phyloP scores from a whole-genome alignment of 345 rosid species.

The Eucalyptus marginata region DNA sequence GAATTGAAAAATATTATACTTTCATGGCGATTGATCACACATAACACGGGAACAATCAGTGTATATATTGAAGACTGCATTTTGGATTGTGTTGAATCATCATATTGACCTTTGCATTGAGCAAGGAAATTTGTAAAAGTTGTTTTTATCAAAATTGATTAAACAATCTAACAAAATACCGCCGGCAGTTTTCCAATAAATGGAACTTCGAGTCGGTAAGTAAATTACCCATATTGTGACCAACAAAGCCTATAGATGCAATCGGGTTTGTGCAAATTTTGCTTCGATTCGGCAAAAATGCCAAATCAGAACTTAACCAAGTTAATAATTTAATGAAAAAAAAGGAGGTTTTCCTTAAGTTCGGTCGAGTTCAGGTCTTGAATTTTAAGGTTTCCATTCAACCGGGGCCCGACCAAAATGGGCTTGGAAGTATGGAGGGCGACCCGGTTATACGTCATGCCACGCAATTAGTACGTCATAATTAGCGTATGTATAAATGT shows the following conservation, averaged over 20 bases:
- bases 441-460: neutral
- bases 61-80: neutral
- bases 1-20: neutral
- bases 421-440: neutral
- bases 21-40: fast-evolving
- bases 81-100: too few relatives aligned
- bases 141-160: too few relatives aligned
- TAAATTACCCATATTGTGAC: neutral
- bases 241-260: neutral
- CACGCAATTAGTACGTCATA: neutral
- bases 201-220: neutral
- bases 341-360: neutral
- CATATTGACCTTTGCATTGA: too few relatives aligned
- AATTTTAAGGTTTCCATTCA: neutral
- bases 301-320: neutral
- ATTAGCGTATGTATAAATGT: neutral
- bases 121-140: too few relatives aligned
- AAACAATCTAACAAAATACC: too few relatives aligned
- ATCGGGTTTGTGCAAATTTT: neutral
- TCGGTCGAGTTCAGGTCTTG: neutral
- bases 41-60: neutral
- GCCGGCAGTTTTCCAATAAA: neutral
- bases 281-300: neutral
- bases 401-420: neutral
- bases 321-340: neutral